Evolutionary conservation across 2,329 filamentous ascomycete species (phyloP).

Genomic region (Celoporthe dispersa): DNA sequence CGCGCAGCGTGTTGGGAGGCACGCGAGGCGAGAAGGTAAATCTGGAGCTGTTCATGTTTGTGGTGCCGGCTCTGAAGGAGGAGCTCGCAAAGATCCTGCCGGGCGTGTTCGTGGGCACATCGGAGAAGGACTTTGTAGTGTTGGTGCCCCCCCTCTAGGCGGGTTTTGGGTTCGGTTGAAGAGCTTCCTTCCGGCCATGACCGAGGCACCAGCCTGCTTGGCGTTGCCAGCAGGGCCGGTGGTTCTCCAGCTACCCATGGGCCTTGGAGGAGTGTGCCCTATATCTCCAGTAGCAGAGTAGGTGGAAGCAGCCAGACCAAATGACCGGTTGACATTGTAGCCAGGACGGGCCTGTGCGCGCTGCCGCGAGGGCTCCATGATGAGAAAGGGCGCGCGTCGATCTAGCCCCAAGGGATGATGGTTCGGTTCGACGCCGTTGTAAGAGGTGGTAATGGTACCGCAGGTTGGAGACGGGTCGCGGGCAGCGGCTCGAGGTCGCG

Average conservation of each 20-base stretch:
- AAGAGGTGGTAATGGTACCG: slow-evolving; percentile 74
- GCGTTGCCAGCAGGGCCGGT: slow-evolving; percentile 37
- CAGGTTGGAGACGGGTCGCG: slow-evolving; percentile 76
- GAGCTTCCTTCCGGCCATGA: slow-evolving; percentile 42
- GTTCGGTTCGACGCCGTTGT: slow-evolving; percentile 4
- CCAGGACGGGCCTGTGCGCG: slow-evolving; percentile 22
- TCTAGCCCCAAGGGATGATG: slow-evolving; percentile 3
- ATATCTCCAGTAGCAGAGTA: slow-evolving; percentile 5
- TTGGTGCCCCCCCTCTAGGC: slow-evolving; percentile 35
- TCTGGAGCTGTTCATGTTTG: slow-evolving; percentile 34
- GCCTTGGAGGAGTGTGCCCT: slow-evolving; percentile 23
- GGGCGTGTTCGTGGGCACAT: slow-evolving; percentile 35
- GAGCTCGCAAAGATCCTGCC: slow-evolving; percentile 42
- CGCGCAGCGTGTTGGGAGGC: slow-evolving; percentile 50
- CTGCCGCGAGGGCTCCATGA: slow-evolving; percentile 29
- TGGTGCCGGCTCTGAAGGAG: slow-evolving; percentile 26
- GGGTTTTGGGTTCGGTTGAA: slow-evolving; percentile 40
- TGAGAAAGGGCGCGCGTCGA: slow-evolving; percentile 16
- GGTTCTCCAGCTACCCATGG: slow-evolving; percentile 34
- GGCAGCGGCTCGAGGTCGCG: slow-evolving; percentile 49
- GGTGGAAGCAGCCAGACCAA: slow-evolving; percentile 4
- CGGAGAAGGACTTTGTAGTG: slow-evolving; percentile 29
- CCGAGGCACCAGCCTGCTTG: slow-evolving; percentile 39
- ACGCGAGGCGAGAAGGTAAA: slow-evolving; percentile 51
- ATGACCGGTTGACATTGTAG: slow-evolving; percentile 23